Conservation (phyloP, 306 rosid genomes). For the Echinosophora koreensis region DNA sequence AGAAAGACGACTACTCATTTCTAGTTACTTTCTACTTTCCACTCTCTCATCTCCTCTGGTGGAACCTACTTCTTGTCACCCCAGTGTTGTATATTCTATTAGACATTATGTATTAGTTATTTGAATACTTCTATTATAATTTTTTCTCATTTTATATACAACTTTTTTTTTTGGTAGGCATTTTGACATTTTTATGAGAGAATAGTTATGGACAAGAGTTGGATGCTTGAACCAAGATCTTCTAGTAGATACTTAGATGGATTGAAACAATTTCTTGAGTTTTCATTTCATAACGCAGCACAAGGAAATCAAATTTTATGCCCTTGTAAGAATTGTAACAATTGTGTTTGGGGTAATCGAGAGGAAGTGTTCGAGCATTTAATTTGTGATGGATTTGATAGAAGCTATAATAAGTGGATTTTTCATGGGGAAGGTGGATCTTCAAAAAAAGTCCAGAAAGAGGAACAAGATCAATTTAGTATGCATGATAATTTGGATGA, state of each 20-base stretch:
- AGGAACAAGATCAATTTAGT: background rate
- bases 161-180: background rate
- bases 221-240: background rate
- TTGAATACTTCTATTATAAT: too few relatives aligned
- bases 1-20: too few relatives aligned
- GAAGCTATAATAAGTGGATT: background rate
- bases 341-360: background rate
- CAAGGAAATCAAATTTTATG: background rate
- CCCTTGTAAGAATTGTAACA: background rate
- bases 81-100: too few relatives aligned
- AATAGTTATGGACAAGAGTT: background rate
- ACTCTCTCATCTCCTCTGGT: too few relatives aligned
- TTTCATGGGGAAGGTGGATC: background rate
- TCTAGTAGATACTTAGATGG: background rate
- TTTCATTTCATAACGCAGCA: background rate
- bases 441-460: background rate
- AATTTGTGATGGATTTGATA: conserved; percentile 13
- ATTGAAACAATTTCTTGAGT: background rate
- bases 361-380: conserved; percentile 11
- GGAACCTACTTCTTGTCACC: too few relatives aligned
- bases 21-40: too few relatives aligned
- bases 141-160: too few relatives aligned
- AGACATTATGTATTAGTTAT: too few relatives aligned
- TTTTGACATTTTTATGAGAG: background rate
- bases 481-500: background rate